A percentile compares a stretch with the other conserved stretches of the same genome.
These are phyloP conservation scores for Begonia peltatifolia DNA, from an alignment of 306 rosid species.

Conservation along the genomic window DNA sequence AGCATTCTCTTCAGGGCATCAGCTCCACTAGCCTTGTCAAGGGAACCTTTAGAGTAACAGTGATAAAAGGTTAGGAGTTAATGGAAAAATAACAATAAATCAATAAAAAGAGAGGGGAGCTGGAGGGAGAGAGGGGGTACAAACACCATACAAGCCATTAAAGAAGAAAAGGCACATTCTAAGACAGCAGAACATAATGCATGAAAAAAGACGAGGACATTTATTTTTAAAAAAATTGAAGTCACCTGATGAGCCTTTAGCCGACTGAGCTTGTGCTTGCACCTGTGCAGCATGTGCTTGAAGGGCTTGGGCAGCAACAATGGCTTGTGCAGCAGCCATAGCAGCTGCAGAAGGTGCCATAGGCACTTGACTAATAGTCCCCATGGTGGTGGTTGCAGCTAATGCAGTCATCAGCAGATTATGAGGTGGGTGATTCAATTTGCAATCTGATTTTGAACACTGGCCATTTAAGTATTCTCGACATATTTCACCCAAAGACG, in stretches of 20 bases:
- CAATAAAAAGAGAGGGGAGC: not conserved
- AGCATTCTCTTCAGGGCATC: slow-evolving; percentile 77
- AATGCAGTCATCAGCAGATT: slow-evolving; percentile 90
- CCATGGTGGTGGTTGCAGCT: slow-evolving; percentile 91
- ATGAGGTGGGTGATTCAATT: slow-evolving; percentile 94
- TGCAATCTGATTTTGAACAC: slow-evolving; percentile 83
- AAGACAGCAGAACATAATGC: not conserved
- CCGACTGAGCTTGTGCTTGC: slow-evolving; percentile 68
- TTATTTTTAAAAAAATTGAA: slow-evolving; percentile 1
- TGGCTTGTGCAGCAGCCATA: slow-evolving; percentile 99
- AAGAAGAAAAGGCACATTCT: not conserved
- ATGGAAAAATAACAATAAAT: slow-evolving; percentile 1
- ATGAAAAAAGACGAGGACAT: not conserved
- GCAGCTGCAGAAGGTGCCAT: slow-evolving; percentile 99
- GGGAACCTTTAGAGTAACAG: slow-evolving; percentile 37
- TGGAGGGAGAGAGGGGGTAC: not conserved
- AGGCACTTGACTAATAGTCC: slow-evolving; percentile 87
- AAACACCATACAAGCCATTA: not conserved
- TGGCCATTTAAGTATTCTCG: slow-evolving; percentile 90
- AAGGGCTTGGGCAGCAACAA: slow-evolving; percentile 98
- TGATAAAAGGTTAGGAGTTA: slow-evolving; percentile 8
- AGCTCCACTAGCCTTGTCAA: slow-evolving; percentile 61
- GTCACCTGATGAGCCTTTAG: slow-evolving; percentile 74
- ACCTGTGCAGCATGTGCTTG: slow-evolving; percentile 98
- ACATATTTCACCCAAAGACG: slow-evolving; percentile 91